phyloP scores from a whole-genome alignment of 495 filamentous ascomycete species.

The Annulohypoxylon stygium region DNA sequence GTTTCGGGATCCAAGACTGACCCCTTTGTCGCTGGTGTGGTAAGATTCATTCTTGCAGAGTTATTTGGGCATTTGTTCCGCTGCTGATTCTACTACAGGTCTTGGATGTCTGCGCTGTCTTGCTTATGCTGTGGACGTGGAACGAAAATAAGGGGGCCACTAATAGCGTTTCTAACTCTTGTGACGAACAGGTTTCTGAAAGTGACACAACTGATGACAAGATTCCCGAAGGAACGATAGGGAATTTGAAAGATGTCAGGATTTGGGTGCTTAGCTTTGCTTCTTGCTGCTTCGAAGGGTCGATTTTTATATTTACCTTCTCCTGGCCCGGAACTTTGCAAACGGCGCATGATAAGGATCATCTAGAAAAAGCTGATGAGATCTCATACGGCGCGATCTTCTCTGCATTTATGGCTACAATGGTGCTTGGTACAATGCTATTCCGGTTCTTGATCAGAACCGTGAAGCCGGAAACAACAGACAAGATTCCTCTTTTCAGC shows the following conservation, averaged over 20 bases:
- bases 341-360: constrained; percentile 45
- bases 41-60: constrained; percentile 21
- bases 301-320: constrained; percentile 65
- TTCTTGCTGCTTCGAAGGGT: constrained; percentile 62
- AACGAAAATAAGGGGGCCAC: constrained; percentile 55
- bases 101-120: constrained; percentile 48
- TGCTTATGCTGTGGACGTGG: constrained; percentile 55
- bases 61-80: constrained; percentile 5
- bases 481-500: neutral
- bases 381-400: constrained; percentile 64
- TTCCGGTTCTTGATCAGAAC: constrained; percentile 46
- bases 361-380: neutral
- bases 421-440: constrained; percentile 60
- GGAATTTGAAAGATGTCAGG: constrained; percentile 47
- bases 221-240: neutral
- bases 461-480: neutral
- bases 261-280: constrained; percentile 56
- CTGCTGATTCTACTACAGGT: constrained; percentile 18
- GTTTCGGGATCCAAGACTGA: constrained; percentile 57
- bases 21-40: constrained; percentile 59
- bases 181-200: neutral
- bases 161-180: neutral
- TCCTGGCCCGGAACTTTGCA: constrained; percentile 62
- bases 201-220: neutral
- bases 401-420: constrained; percentile 62